Evolutionary conservation across 345 rosid species (phyloP), one percentile per base, ranked within the genome.

Genomic region (Murraya paniculata): DNA sequence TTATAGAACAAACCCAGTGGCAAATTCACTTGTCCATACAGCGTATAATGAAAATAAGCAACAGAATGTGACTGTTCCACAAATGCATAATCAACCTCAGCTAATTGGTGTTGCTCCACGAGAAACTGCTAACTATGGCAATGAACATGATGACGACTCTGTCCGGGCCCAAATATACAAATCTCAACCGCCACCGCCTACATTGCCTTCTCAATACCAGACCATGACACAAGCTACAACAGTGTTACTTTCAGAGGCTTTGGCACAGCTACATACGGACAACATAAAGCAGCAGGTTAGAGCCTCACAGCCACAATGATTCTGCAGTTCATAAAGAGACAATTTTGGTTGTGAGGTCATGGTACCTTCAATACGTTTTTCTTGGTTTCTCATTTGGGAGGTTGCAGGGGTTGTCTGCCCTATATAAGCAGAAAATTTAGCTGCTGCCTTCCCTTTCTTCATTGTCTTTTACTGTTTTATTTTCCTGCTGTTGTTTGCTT

Each of bases 141-240:
- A 78, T 21, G 85, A 88, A 76, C 77, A 80, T 70, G 90, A 86
- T 35, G 93, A 90, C 19, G 93, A 92, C 36, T 84, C 85, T 72
- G 80, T 84, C 22, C 88, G 81, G 66, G 83, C 87, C 68, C 97
- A 84, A 77, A 90, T 94, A 78, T 94, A 92, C 84, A 90, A 94
- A 85, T 84, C 98, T 79, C 96, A 92, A 86, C 98, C 98, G 64
- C 94, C 90, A 1, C 89, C 89, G 27, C 97, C 98, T 0, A 39
- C 77, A 19, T 62, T 88, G 79, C 86, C 89, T 71, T 76, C 91
- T 78, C 90, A 91, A 35, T 81, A 82, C 70, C 87, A 84, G 82
- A 88, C 90, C 76, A 75, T 83, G 86, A 78, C 86, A 38, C 75
- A 82, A 11, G 86, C 87, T 33, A 66, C 90, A 11, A 35, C 85